Percentiles rank a stretch among this genome's conserved stretches.
These are phyloP conservation scores for Lasiosphaeria hispida DNA, from an alignment of 495 filamentous ascomycete genomes.

Conservation along the genomic window DNA sequence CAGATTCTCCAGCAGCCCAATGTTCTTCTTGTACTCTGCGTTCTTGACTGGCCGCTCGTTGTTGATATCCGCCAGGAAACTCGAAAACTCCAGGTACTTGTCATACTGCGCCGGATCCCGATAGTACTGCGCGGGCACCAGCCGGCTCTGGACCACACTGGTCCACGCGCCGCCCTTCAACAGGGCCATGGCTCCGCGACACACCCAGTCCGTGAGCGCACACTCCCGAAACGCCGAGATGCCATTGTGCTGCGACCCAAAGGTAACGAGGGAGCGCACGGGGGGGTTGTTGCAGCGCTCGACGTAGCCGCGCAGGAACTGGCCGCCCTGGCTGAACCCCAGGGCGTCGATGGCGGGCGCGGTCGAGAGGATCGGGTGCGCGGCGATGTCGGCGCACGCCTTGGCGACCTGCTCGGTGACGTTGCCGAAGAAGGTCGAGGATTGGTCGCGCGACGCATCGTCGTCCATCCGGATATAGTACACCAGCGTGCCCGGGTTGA, in stretches of 20 bases:
- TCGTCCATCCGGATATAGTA: slow-evolving; percentile 77
- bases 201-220: slow-evolving; percentile 68
- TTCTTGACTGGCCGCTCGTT: slow-evolving; percentile 83
- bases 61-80: slow-evolving; percentile 98
- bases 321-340: slow-evolving; percentile 93
- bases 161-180: slow-evolving; percentile 75
- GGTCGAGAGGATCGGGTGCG: slow-evolving; percentile 74
- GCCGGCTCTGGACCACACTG: slow-evolving; percentile 64
- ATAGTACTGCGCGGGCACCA: slow-evolving; percentile 96
- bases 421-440: slow-evolving; percentile 88
- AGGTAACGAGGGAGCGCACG: slow-evolving; percentile 81
- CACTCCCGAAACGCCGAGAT: slow-evolving; percentile 76
- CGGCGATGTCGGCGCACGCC: slow-evolving; percentile 77
- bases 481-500: slow-evolving; percentile 79
- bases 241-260: slow-evolving; percentile 91
- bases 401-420: slow-evolving; percentile 72
- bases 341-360: slow-evolving; percentile 84
- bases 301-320: slow-evolving; percentile 91
- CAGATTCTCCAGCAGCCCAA: slow-evolving; percentile 70
- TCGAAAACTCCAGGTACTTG: slow-evolving; percentile 75
- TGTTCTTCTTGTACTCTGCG: slow-evolving; percentile 64
- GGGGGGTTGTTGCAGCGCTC: slow-evolving; percentile 85
- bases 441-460: slow-evolving; percentile 63
- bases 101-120: slow-evolving; percentile 70
- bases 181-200: slow-evolving; percentile 69